Conservation (phyloP, 768 basidiomycete genomes). For the Boletus sp. region DNA sequence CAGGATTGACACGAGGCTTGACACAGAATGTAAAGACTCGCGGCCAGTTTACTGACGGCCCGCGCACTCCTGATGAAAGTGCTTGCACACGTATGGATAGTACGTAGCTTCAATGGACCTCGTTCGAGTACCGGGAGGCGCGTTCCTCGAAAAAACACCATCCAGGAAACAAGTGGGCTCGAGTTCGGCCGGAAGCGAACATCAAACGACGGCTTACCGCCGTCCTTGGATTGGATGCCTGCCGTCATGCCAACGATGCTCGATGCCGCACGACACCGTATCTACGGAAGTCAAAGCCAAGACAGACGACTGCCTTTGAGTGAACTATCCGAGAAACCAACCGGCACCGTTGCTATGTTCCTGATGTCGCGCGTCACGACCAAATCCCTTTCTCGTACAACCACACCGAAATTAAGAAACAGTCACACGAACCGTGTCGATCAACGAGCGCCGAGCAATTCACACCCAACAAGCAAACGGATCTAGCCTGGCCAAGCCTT, state of each 20-base stretch:
- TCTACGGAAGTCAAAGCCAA: not conserved
- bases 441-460: not conserved
- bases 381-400: not conserved
- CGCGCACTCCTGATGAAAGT: not conserved
- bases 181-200: not conserved
- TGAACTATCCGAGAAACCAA: not conserved
- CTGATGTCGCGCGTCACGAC: not conserved
- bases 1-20: not conserved
- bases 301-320: not conserved
- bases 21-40: not conserved
- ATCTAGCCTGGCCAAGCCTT: too few species aligned
- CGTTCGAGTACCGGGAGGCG: not conserved
- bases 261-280: too few species aligned
- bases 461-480: not conserved
- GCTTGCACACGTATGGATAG: not conserved
- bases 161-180: not conserved
- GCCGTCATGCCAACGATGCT: too few species aligned
- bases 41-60: not conserved
- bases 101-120: not conserved
- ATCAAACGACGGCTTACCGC: not conserved
- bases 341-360: not conserved
- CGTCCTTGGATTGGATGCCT: not conserved
- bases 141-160: not conserved
- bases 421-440: not conserved
- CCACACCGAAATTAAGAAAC: not conserved